Conservation (phyloP, 2,329 filamentous ascomycete species). For the Nannizziopsis arthrosporioides region DNA sequence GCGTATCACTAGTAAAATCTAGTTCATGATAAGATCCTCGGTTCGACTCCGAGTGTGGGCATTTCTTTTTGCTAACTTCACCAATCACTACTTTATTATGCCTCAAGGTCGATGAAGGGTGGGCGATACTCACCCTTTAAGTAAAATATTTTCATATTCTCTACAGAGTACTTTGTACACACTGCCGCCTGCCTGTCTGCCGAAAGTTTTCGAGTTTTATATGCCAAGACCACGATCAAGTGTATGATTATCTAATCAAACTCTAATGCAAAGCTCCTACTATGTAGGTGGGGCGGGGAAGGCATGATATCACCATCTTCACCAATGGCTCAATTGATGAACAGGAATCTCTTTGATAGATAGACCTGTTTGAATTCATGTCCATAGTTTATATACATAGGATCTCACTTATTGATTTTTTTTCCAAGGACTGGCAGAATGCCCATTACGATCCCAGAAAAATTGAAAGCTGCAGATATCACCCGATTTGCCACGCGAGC, state of each 20-base stretch:
- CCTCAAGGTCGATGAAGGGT: no score
- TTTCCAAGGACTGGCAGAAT: constrained; percentile 38
- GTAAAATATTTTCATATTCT: no score
- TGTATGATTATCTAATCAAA: neutral
- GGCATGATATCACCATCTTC: constrained; percentile 8
- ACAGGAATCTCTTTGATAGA: neutral
- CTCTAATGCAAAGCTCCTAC: neutral
- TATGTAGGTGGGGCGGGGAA: neutral
- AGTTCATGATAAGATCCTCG: constrained; percentile 29
- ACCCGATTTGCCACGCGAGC: constrained; percentile 74
- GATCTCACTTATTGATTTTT: neutral
- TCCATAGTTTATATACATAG: neutral
- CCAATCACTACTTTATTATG: no score
- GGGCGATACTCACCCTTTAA: no score
- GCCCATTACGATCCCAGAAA: constrained; percentile 58
- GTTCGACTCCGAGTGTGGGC: constrained; percentile 28
- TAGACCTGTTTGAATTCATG: neutral
- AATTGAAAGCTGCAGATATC: constrained; percentile 69
- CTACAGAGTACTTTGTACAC: no score
- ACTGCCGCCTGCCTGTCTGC: no score
- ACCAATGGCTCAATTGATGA: neutral
- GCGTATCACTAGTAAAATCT: constrained; percentile 31
- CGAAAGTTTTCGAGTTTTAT: no score
- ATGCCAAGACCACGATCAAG: no score
- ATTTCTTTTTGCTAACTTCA: constrained; percentile 9